Base-by-base conservation (phyloP, 2,329 filamentous ascomycete genomes). In the Calonectria fujianensis region DNA sequence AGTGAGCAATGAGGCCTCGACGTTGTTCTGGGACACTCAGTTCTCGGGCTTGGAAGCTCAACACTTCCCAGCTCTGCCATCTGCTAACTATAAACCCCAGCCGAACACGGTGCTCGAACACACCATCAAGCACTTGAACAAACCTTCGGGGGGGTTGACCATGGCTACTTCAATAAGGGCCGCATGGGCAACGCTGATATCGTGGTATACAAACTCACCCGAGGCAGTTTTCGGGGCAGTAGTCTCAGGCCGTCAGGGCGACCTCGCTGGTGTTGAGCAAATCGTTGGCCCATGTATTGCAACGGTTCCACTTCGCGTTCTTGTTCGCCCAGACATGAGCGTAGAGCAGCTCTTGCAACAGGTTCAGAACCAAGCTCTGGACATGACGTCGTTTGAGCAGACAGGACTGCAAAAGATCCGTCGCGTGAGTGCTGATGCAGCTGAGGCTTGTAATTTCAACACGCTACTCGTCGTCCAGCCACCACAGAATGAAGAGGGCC, bases 181-280 rank as follows among this genome's bases (percentile, higher is more conserved):
- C 35, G 59, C 59, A 39, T 63, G 59, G 59, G 59, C 59, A 45
- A 63, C 59, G 35, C 59, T 63, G 59, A 29, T 63, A 41, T 39
- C 59, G 37, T 63, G 59, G 59, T 63, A 63, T 29, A 63, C 59
- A 63, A 63, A 63, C 59, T 63, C 59, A 63, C 45, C 59, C 59
- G 59, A 63, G 59, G 59, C 59, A 16, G 59, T 41, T 63, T 63
- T 63, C 37, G 59, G 59, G 27, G 59, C 59, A 41, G 59, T 63
- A 63, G 59, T 63, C 20, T 63, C 59, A 45, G 59, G 59, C 35
- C 35, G 59, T 24, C 59, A 63, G 59, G 31, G 59, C 35, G 59
- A 63, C 59, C 59, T 63, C 35, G 37, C 20, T 16, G 59, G 59
- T 14, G 59, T 63, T 63, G 59, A 63, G 35, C 37, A 63, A 41